These are phyloP conservation scores for Akanthomyces uredinophilus DNA, from an alignment of 2,329 filamentous ascomycete genomes.

Conservation along the genomic window DNA sequence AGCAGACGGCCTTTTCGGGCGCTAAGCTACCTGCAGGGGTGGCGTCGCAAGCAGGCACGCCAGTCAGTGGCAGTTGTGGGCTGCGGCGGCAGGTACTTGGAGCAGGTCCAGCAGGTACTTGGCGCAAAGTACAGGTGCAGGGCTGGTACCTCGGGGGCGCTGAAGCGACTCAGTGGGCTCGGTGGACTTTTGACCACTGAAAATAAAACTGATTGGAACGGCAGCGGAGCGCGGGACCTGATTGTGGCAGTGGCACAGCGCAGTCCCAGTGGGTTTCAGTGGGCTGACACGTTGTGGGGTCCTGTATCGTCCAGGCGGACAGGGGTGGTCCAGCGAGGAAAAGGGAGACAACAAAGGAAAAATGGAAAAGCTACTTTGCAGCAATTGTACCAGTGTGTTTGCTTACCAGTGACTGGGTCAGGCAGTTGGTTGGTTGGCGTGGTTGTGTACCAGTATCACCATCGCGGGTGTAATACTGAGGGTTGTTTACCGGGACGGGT, in stretches of 20 bases:
- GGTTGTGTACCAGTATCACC: background rate
- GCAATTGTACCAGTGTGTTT: no score
- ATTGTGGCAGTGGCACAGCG: conserved; percentile 1
- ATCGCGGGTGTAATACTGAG: background rate
- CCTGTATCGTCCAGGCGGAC: background rate
- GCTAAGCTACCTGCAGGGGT: background rate
- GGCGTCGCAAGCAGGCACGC: background rate
- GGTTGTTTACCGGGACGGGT: background rate
- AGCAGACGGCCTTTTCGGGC: background rate
- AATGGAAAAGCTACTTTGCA: background rate
- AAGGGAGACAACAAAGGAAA: background rate
- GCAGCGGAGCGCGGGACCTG: background rate
- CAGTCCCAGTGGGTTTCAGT: background rate
- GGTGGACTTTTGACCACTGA: no score
- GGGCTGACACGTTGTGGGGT: background rate
- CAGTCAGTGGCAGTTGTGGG: background rate
- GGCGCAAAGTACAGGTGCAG: background rate
- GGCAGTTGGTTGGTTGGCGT: background rate
- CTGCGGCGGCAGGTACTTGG: background rate
- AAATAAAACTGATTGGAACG: background rate
- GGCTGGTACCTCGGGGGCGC: background rate
- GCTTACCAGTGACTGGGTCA: background rate
- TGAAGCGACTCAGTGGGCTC: background rate
- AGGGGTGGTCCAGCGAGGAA: background rate
- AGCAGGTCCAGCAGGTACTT: background rate